Evolutionary conservation across 2,329 filamentous ascomycete species (phyloP).

Genomic region (Basipetospora chlamydospora): DNA sequence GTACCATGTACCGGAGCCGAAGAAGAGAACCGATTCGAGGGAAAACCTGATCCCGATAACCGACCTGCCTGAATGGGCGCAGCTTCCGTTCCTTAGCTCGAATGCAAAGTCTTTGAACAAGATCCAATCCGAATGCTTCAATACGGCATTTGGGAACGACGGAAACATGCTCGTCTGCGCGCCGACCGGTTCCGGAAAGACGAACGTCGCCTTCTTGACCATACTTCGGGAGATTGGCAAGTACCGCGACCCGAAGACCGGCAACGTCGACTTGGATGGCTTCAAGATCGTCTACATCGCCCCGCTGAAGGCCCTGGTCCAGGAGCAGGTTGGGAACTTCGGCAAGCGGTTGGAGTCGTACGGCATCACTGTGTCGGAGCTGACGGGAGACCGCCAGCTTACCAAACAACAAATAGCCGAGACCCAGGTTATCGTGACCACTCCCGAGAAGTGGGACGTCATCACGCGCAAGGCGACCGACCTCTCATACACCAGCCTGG

Average conservation of each 20-base stretch:
- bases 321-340: conserved; percentile 97
- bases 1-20: conserved; percentile 89
- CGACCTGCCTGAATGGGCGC: conserved; percentile 86
- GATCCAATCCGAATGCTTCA: conserved; percentile 88
- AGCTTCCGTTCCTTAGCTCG: conserved; percentile 62
- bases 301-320: conserved; percentile 85
- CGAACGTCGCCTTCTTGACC: conserved; percentile 93
- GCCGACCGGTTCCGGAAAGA: conserved; percentile 94
- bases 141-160: conserved; percentile 81
- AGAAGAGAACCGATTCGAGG: conserved; percentile 66
- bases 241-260: conserved; percentile 73
- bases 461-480: conserved; percentile 97
- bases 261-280: conserved; percentile 87
- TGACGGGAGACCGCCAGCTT: conserved; percentile 94
- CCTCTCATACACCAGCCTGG: conserved; percentile 92
- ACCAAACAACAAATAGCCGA: conserved; percentile 98
- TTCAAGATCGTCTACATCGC: conserved; percentile 99
- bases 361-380: conserved; percentile 83
- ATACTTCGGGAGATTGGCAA: conserved; percentile 96
- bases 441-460: conserved; percentile 97
- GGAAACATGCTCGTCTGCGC: conserved; percentile 97
- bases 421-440: conserved; percentile 95
- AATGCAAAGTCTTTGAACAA: conserved; percentile 73
- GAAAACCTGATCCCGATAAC: conserved; percentile 73
- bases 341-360: conserved; percentile 81